Base-by-base conservation (phyloP, 805 yeast genomes). In the Suhomyces vadensis region DNA sequence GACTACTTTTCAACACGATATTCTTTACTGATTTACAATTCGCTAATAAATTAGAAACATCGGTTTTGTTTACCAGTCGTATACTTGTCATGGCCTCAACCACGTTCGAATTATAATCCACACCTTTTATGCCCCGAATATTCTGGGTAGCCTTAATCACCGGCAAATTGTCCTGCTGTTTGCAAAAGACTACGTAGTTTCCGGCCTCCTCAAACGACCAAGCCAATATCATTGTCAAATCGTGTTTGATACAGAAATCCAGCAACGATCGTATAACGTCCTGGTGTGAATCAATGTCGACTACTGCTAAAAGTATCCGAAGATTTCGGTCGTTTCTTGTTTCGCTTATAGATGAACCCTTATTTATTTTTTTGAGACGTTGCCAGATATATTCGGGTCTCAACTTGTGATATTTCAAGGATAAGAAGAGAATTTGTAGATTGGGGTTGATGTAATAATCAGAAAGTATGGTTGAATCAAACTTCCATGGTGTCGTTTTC, bases 351-450 rank as follows among this genome's bases (percentile, higher is more conserved):
- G 57, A 37, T 1, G 67, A 53, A 3, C 74, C 74, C 31, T 66
- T 65, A 46, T 67, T 66, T 26, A 69, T 51, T 42, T 83, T 71
- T 43, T 69, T 71, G 22, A 70, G 52, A 47, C 85, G 70, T 48
- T 78, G 78, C 63, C 78, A 76, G 3, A 87, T 74, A 53, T 87
- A 86, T 52, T 85, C 92, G 0, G 91, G 89, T 51, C 83, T 85
- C 31, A 87, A 65, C 59, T 85, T 85, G 57, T 85, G 89, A 58
- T 86, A 87, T 41, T 83, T 82, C 38, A 87, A 60, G 1, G 88
- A 80, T 3, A 87, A 67, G 51, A 85, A 85, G 0, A 87, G 53
- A 1, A 84, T 75, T 44, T 77, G 76, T 58, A 79, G 61, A 60
- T 76, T 63, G 23, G 82, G 68, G 44, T 77, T 81, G 11, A 86